Evolutionary conservation across 306 rosid genomes (phyloP).

Genomic region (Citrullus amarus): DNA sequence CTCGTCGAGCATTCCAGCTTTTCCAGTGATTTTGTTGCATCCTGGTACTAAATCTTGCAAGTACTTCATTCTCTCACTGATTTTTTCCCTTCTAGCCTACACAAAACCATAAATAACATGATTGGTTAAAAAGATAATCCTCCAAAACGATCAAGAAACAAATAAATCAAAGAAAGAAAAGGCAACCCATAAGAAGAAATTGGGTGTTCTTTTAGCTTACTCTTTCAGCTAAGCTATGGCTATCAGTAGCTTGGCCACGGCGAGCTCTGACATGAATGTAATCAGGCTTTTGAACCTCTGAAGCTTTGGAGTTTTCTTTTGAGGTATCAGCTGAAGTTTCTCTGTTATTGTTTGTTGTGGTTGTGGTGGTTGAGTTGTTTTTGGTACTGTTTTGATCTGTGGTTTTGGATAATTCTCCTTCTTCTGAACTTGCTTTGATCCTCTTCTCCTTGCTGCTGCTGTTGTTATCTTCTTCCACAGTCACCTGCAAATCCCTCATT

Average conservation of each 20-base stretch:
- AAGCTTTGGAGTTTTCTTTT: constrained; percentile 65
- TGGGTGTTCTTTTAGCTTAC: constrained; percentile 23
- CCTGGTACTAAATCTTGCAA: constrained; percentile 97
- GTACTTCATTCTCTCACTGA: constrained; percentile 93
- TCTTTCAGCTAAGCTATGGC: constrained; percentile 92
- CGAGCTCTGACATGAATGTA: constrained; percentile 92
- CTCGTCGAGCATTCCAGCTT: constrained; percentile 99
- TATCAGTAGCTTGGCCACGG: constrained; percentile 95
- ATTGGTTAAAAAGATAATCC: neutral
- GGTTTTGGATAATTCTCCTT: constrained; percentile 50
- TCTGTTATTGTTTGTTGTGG: constrained; percentile 17
- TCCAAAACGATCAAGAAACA: neutral
- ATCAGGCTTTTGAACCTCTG: constrained; percentile 68
- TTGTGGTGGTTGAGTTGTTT: constrained; percentile 14
- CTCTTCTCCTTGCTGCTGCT: constrained; percentile 37
- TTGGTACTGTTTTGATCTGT: constrained; percentile 32
- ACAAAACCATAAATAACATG: neutral
- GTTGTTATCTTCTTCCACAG: constrained; percentile 24
- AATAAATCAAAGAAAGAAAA: neutral
- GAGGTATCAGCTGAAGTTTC: constrained; percentile 48
- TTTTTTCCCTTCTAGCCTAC: constrained; percentile 91
- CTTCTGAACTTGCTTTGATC: constrained; percentile 41
- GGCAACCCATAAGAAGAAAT: neutral
- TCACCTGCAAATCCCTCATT: constrained; percentile 27
- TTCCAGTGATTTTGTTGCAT: constrained; percentile 85